These are phyloP conservation scores for Nissolia schottii DNA, from an alignment of 306 rosid genomes.

Conservation along the genomic window DNA sequence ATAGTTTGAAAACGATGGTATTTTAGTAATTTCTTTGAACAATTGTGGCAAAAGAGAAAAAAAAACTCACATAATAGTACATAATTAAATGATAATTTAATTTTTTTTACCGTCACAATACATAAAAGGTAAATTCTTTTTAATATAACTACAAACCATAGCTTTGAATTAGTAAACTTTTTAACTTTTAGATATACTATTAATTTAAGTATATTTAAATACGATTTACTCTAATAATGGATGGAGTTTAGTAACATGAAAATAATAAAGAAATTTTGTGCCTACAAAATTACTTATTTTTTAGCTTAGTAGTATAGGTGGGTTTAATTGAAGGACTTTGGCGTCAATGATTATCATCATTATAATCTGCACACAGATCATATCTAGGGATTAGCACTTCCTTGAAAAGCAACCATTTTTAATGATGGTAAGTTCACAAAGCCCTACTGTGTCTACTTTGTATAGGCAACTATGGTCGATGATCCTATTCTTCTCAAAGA, in stretches of 20 bases:
- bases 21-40: too few species aligned
- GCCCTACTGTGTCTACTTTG: not conserved
- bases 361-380: conserved; percentile 22
- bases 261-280: not conserved
- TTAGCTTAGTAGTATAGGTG: not conserved
- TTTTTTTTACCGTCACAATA: too few species aligned
- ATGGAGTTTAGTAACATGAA: not conserved
- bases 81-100: too few species aligned
- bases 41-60: too few species aligned
- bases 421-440: conserved; percentile 24
- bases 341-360: conserved; percentile 29
- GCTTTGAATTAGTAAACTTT: too few species aligned
- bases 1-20: too few species aligned
- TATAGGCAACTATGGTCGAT: conserved; percentile 9
- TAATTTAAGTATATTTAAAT: too few species aligned
- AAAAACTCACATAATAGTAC: too few species aligned
- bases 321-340: not conserved
- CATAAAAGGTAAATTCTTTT: too few species aligned
- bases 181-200: too few species aligned
- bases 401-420: conserved; percentile 10
- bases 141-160: too few species aligned
- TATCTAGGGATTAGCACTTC: conserved; percentile 32
- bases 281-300: not conserved
- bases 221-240: too few species aligned
- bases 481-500: not conserved